Evolutionary conservation across 2,329 filamentous ascomycete species (phyloP), one percentile per base, ranked within the genome.

Genomic region (Neofusicoccum cordaticola): DNA sequence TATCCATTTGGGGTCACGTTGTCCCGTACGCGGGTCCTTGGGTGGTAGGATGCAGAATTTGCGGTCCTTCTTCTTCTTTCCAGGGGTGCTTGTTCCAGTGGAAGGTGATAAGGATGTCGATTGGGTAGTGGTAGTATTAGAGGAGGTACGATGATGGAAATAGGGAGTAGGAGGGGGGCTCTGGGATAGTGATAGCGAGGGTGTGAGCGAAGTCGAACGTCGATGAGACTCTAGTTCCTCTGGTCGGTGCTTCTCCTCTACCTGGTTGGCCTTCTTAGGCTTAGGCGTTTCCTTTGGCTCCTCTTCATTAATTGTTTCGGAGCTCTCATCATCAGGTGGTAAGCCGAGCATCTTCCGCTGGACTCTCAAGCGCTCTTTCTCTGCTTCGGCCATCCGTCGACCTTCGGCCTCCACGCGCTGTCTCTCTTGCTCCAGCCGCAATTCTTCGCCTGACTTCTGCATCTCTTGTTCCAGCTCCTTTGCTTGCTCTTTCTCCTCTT

Each of bases 21-120:
- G 41, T 22, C 56, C 56, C 17, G 56, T 60, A 48, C 82, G 79
- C 66, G 82, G 17, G 39, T 64, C 48, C 31, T 57, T 64, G 17
- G 51, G 79, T 0, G 85, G 92, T 2, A 94, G 78, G 69, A 88
- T 87, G 78, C 92, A 95, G 75, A 97, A 97, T 71, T 91, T 94
- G 65, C 86, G 85, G 58, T 90, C 83, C 37, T 60, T 68, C 31
- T 60, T 60, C 27, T 45, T 45, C 56, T 60, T 60, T 13, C 22
- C 41, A 3, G n/a, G 68, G 53, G n/a, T 71, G 64, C 1, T 71
- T 71, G 44, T 69, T 69, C 2, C 66, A 64, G 0, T 70, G 70
- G 34, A 72, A 69, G 17, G 68, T 67, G 58, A 68, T 63, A 3
- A 57, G 22, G 7, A 61, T 44, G 31, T 37, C 11, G 66, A 61